Evolutionary conservation across 768 basidiomycete species (phyloP).

Genomic region (Cytidiella melzeri): DNA sequence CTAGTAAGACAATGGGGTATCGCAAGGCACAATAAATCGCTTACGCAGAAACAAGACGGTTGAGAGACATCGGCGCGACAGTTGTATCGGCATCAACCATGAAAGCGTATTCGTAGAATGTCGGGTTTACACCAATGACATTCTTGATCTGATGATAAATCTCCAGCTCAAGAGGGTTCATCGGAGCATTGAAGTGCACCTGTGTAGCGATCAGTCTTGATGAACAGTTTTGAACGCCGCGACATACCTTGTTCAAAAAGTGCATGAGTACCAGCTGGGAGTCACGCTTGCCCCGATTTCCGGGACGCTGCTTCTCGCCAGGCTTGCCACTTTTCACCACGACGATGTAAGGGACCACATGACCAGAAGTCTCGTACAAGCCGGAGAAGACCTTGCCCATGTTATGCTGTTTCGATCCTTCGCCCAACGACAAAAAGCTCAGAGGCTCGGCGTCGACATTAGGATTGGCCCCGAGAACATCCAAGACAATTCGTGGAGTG

Average conservation of each 20-base stretch:
- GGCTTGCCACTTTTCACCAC: conserved; percentile 95
- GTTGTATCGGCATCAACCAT: conserved; percentile 95
- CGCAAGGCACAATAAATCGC: conserved; percentile 27
- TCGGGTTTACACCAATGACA: conserved; percentile 97
- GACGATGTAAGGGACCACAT: conserved; percentile 93
- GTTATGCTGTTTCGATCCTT: conserved; percentile 94
- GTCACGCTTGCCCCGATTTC: conserved; percentile 97
- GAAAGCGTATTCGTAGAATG: conserved; percentile 95
- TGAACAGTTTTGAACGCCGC: background rate
- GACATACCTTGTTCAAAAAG: conserved; percentile 87
- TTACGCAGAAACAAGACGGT: conserved; percentile 89
- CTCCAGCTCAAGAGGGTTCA: conserved; percentile 96
- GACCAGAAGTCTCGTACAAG: conserved; percentile 87
- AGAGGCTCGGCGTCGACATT: conserved; percentile 92
- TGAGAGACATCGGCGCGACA: conserved; percentile 81
- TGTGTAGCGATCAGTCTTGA: conserved; percentile 22
- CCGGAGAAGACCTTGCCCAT: conserved; percentile 98
- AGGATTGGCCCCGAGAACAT: conserved; percentile 92
- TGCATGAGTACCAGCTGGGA: conserved; percentile 96
- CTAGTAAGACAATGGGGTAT: background rate
- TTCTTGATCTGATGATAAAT: conserved; percentile 99
- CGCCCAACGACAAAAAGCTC: conserved; percentile 89
- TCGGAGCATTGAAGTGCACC: conserved; percentile 95
- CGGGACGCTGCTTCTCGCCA: conserved; percentile 85
- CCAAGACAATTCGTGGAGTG: conserved; percentile 92